These are phyloP conservation scores for Curvularia sp. DNA, from an alignment of 2,329 filamentous ascomycete genomes.

Conservation along the genomic window DNA sequence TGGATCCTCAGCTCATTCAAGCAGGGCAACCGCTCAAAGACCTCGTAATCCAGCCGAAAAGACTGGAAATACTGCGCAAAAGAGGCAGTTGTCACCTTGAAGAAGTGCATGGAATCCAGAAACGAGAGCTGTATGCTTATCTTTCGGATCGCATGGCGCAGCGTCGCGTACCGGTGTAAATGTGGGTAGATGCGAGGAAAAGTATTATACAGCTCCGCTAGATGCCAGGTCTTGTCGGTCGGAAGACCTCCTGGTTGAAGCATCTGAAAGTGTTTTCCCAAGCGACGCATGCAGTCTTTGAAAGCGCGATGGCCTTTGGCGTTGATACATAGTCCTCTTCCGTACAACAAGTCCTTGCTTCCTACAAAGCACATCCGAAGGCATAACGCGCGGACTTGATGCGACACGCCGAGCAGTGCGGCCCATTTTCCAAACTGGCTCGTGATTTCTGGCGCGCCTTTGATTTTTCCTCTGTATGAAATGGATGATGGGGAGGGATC, in stretches of 20 bases:
- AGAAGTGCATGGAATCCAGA: constrained; percentile 34
- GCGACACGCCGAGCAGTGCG: constrained; percentile 29
- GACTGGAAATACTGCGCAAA: constrained; percentile 16
- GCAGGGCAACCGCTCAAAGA: constrained; percentile 32
- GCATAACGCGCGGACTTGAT: constrained; percentile 32
- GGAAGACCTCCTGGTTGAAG: constrained; percentile 20
- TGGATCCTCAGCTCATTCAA: constrained; percentile 31
- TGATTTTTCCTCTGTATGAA: background rate
- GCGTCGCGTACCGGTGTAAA: constrained; percentile 32
- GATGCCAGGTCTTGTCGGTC: constrained; percentile 1
- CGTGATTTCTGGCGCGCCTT: constrained; percentile 25
- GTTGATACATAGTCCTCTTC: constrained; percentile 19
- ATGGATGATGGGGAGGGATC: background rate
- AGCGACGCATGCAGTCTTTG: constrained; percentile 16
- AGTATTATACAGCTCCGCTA: constrained; percentile 23
- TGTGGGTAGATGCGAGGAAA: constrained; percentile 35
- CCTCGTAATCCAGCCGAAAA: constrained; percentile 17
- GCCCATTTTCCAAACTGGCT: constrained; percentile 28
- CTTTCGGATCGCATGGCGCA: constrained; percentile 38
- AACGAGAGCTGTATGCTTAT: constrained; percentile 32
- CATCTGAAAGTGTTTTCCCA: constrained; percentile 28
- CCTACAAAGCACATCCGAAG: constrained; percentile 33
- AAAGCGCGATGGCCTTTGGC: background rate
- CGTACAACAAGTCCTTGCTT: constrained; percentile 9
- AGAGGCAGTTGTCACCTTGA: constrained; percentile 29